Evolutionary conservation across 805 yeast species (phyloP).

Genomic region (Lipomyces sp.): DNA sequence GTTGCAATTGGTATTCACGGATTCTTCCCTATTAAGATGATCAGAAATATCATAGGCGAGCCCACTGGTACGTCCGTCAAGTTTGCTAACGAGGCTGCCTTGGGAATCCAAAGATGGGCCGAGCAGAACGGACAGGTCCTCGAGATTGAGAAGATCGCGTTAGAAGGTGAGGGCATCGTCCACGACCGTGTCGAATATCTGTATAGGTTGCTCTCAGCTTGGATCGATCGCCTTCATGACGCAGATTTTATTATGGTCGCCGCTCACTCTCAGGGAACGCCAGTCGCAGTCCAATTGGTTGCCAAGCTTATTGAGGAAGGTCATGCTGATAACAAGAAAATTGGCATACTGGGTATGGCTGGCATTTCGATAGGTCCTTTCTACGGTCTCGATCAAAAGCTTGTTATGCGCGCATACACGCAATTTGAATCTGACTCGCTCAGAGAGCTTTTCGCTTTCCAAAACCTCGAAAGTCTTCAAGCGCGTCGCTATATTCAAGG

Average conservation of each 20-base stretch:
- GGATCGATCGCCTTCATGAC: slow-evolving; percentile 57
- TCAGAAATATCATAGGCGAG: slow-evolving; percentile 86
- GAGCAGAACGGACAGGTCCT: slow-evolving; percentile 49
- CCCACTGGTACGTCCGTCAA: slow-evolving; percentile 95
- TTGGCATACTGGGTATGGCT: slow-evolving; percentile 90
- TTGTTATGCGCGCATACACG: slow-evolving; percentile 85
- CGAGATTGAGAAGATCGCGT: slow-evolving; percentile 84
- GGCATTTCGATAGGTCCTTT: slow-evolving; percentile 95
- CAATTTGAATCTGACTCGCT: slow-evolving; percentile 88
- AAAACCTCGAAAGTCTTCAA: slow-evolving; percentile 71
- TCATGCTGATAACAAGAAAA: slow-evolving; percentile 48
- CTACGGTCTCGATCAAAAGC: slow-evolving; percentile 82
- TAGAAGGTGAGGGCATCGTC: slow-evolving; percentile 92
- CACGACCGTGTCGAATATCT: slow-evolving; percentile 84
- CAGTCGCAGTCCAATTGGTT: slow-evolving; percentile 81
- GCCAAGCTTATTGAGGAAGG: slow-evolving; percentile 72
- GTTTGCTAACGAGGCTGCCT: slow-evolving; percentile 89
- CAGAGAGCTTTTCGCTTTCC: slow-evolving; percentile 85
- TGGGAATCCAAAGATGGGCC: slow-evolving; percentile 72
- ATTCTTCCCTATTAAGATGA: slow-evolving; percentile 85
- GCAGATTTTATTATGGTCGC: slow-evolving; percentile 93
- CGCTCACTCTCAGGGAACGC: slow-evolving; percentile 95
- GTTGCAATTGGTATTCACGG: slow-evolving; percentile 95
- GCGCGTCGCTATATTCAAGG: slow-evolving; percentile 73
- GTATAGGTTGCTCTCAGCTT: slow-evolving; percentile 68